Base-by-base conservation (phyloP, 23 red algal genomes). In the Gracilaria gracilis region DNA sequence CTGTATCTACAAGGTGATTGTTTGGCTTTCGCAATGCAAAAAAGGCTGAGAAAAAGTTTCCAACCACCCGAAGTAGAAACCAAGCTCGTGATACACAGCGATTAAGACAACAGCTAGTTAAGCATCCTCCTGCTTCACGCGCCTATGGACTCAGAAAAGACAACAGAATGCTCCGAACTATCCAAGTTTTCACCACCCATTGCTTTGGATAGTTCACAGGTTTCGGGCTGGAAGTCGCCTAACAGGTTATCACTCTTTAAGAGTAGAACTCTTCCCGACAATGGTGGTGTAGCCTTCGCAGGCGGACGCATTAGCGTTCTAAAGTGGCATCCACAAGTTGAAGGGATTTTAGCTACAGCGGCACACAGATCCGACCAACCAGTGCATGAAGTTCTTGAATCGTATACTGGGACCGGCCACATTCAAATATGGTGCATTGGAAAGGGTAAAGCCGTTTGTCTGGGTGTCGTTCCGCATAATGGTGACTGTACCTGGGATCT, bases 401-500 rank as follows among this genome's bases (percentile, higher is more conserved):
- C 46, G 1, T 90, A 90, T 38, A 47, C 36, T 42, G 87, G 87
- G 21, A 27, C 59, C 37, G 87, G 48, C 39, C 87, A 90, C 58
- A 90, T 90, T 69, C 87, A 90, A 57, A 19, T 90, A 21, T 90
- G 87, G 87, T 38, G 19, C 20, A 21, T 90, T 47, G 15, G 24
- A 37, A 28, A 42, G 2, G 55, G 31, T 67, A 37, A 15, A 4
- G 49, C 87, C 4, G 19, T 15, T 9, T 90, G 73, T 50, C 24
- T 90, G 25, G 87, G 71, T 51, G 65, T 90, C 15, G 59, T 90
- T 53, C 54, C 40, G 11, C 87, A 90, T 90, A 37, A 90, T 51
- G 87, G 87, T 61, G 76, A 90, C 34, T 90, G 87, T 46, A 80
- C 75, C 1, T 90, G 87, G 87, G 87, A 90, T 75, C 31, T 90